Evolutionary conservation across 768 basidiomycete species (phyloP), one percentile per base, ranked within the genome.

Genomic region (Mycena maculata): DNA sequence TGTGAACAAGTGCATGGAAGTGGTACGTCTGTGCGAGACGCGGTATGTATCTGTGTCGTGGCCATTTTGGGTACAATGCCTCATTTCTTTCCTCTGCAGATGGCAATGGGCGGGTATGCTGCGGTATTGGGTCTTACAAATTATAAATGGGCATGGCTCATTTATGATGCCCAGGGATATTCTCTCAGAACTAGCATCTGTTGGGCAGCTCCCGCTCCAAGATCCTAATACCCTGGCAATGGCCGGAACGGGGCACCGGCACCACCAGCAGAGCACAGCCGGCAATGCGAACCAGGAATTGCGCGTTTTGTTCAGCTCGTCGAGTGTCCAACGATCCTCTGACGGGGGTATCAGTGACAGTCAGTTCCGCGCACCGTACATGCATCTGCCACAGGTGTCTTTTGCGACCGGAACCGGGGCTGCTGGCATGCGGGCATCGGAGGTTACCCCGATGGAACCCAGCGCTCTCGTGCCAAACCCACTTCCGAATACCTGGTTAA

Each of bases 1-100:
- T 72, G 87, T 92, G 11, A 81, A 86, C 60, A 83, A 83, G 60
- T 91, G 88, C 72, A 80, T 90, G 74, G 77, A 86, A n/a, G 80
- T 86, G 4, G 79, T 91, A 28, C 78, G 78, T 47, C 63, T 69
- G 27, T 79, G 78, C 31, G 85, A 86, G 69, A 58, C 67, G 59
- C 76, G 81, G 84, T 84, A 52, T 61, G 79, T 12, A 55, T 4
- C 20, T 18, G 56, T 22, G n/a, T 28, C 20, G 25, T 39, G 15
- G 31, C 12, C 28, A 25, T 52, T 10, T 67, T 59, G 18, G 38
- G 27, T 12, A 7, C 1, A 3, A 27, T 9, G 2, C 12, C 33
- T 53, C 12, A 38, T 25, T 25, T n/a, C 25, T 28, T 10, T 7
- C 15, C 11, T 9, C n/a, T 9, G 11, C 33, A 84, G 84, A 60